Conservation (phyloP, 2,329 filamentous ascomycete genomes). For the Aspergillus aculeatinus region DNA sequence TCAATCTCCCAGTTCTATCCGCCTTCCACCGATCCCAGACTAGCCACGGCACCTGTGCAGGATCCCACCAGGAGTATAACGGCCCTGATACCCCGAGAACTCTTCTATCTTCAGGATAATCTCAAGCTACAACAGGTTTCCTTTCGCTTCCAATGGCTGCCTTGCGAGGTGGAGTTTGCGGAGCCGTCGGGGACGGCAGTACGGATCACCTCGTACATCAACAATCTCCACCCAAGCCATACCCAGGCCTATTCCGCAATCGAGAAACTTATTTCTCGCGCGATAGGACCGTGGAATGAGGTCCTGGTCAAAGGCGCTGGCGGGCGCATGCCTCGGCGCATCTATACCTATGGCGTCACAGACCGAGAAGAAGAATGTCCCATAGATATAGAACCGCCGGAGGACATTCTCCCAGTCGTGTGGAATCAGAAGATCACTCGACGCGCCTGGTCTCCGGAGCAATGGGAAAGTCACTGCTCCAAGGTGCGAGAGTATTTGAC, state of each 20-base stretch:
- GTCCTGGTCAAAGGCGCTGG: not conserved
- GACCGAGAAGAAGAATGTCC: not conserved
- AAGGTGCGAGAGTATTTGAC: not conserved
- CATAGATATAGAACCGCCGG: not conserved
- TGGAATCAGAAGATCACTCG: not conserved
- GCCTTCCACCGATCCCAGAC: too few species aligned
- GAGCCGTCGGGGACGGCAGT: slow-evolving; percentile 3
- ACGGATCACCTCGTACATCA: not conserved
- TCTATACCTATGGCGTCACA: not conserved
- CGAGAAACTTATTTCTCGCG: not conserved
- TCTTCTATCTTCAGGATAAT: too few species aligned
- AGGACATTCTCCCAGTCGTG: not conserved
- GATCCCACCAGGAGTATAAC: too few species aligned
- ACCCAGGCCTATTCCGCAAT: not conserved
- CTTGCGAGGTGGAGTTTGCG: not conserved
- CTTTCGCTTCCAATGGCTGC: not conserved
- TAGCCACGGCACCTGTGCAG: too few species aligned
- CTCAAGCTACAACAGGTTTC: not conserved
- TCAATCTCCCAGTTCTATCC: not conserved
- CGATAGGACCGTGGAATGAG: not conserved
- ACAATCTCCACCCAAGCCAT: not conserved
- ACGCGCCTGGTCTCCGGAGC: not conserved
- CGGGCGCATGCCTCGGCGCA: slow-evolving; percentile 1
- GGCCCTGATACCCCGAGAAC: too few species aligned
- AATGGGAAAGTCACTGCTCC: not conserved